Base-by-base conservation (phyloP, 108 stramenopile genomes). In the Hondaea fermentalgiana region DNA sequence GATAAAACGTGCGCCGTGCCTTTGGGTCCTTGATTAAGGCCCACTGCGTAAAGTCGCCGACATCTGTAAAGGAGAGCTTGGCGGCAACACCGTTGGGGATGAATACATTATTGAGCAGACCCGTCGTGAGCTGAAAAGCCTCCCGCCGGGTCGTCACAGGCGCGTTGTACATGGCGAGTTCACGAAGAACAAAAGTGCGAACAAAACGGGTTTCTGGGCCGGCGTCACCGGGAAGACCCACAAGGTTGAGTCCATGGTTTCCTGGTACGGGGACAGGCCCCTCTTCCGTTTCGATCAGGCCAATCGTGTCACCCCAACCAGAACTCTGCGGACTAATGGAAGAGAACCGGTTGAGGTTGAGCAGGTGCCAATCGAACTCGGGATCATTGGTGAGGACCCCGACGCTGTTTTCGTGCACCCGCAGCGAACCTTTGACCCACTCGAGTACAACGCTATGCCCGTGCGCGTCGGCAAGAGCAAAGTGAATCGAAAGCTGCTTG, bases 351-450 rank as follows among this genome's bases (percentile, higher is more conserved):
- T 89, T 59, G 28, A 89, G 72, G 42, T 89, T 83, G 14, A 44
- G 55, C 6, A 89, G 57, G 59, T 89, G 89, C 89, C 89, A 89
- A 6, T 83, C 83, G 72, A 49, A 89, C 5, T 42, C 23, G 5
- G 89, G 89, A 23, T 89, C 89, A 29, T 89, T 89, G n/a, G 89
- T 89, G 25, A 89, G 28, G 4, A 89, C 89, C 28, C 89, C 89
- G 6, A 87, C 58, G 4, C 6, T 59, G 76, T 89, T 89, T 19
- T 89, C 89, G 44, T 55, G 83, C 5, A 89, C 25, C 43, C 5
- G 5, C 5, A 89, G 89, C 45, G 57, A 45, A 28, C 89, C 89
- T 12, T 55, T 51, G 21, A 89, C 47, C 35, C 76, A 89, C 29
- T 89, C 89, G 12, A 89, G 55, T 5, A 87, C 72, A 5, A 87